Conservation (phyloP, 768 basidiomycete genomes). For the Suillus weaverae region DNA sequence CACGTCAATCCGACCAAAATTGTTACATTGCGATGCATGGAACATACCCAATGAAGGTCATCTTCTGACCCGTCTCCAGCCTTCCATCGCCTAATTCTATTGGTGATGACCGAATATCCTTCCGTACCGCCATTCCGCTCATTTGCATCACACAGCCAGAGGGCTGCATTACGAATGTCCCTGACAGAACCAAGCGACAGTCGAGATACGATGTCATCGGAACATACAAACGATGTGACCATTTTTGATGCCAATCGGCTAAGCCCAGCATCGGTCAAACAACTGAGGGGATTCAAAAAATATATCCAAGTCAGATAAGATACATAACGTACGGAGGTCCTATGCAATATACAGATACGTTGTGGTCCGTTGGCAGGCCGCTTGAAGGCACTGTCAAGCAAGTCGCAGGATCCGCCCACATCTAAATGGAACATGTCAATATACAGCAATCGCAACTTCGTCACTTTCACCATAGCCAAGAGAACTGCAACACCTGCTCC, state of each 20-base stretch:
- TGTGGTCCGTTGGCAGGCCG: conserved; percentile 65
- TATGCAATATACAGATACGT: conserved; percentile 75
- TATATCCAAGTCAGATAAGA: neutral
- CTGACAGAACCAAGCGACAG: conserved; percentile 76
- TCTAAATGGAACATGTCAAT: conserved; percentile 41
- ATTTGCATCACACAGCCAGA: conserved; percentile 80
- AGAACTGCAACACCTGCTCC: conserved; percentile 81
- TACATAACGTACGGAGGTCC: conserved; percentile 65
- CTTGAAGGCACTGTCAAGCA: conserved; percentile 68
- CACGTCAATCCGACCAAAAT: conserved; percentile 50
- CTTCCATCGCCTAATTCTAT: conserved; percentile 59
- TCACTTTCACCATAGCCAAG: conserved; percentile 60
- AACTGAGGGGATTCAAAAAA: conserved; percentile 36
- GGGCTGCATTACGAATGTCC: conserved; percentile 70
- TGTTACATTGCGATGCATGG: conserved; percentile 16
- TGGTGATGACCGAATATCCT: conserved; percentile 41
- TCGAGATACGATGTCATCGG: conserved; percentile 78
- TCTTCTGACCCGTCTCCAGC: conserved; percentile 55
- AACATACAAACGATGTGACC: conserved; percentile 78
- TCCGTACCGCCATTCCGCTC: conserved; percentile 36
- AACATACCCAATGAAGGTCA: conserved; percentile 52
- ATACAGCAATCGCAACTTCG: neutral
- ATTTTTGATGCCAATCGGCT: conserved; percentile 59
- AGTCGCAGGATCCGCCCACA: conserved; percentile 83
- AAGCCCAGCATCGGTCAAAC: conserved; percentile 61